Base-by-base conservation (phyloP, 805 yeast species). In the Tetrapisispora fleetii region DNA sequence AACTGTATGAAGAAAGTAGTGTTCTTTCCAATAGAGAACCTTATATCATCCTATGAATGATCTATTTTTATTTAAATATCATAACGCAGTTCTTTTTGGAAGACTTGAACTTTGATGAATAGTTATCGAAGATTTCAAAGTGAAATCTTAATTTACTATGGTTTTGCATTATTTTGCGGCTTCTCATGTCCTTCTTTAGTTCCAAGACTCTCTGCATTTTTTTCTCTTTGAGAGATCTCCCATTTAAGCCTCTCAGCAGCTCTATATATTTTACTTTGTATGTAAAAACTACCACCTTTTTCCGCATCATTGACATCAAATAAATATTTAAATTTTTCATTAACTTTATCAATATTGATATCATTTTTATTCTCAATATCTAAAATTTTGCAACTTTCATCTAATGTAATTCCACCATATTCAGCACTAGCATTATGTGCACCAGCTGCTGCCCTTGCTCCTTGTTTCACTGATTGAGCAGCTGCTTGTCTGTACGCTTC, bases 401-500 rank as follows among this genome's bases (percentile, higher is more conserved):
- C 95, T 37, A 88, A 73, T 7, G 89, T 73, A 43, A 93, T 80
- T 36, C 96, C 98, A 52, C 87, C 80, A 30, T 77, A 71, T 47
- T 77, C 75, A 2, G 63, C 59, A 30, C 66, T 67, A 27, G 66
- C 61, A n/a, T 76, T 66, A 62, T 72, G 67, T 42, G 69, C 67
- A 28, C 55, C 50, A 16, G 52, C 46, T 3, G 77, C 75, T 21
- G 65, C 64, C 39, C 73, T 69, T 7, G 80, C 76, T 19, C 84
- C 73, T 56, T 79, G 79, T 28, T 86, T 77, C 2, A 91, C 88
- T n/a, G 95, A 81, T 48, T 90, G 90, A 46, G 91, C 86, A 17
- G 98, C 96, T 1, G 95, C 95, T 70, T 93, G 98, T 60, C 83
- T 85, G 74, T 91, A 93, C 0, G 99, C 98, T 65, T 89, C 95